Percentiles rank a stretch among this genome's conserved stretches.
phyloP scores from a whole-genome alignment of 2,329 filamentous ascomycete genomes.

The Colletotrichum sp. region DNA sequence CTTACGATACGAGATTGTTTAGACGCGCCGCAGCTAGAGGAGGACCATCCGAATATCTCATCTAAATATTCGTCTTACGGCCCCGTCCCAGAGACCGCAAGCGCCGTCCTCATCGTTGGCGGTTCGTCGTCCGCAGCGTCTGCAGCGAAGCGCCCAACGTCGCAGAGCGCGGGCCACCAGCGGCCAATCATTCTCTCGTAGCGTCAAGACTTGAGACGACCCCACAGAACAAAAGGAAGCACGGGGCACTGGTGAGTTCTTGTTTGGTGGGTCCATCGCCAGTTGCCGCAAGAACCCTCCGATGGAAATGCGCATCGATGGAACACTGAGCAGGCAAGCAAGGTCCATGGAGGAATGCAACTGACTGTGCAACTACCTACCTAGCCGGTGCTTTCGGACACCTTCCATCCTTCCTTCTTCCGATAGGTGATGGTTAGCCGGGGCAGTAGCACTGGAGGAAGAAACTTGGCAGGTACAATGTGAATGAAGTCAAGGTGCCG shows the following conservation, averaged over 20 bases:
- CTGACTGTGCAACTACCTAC: no score
- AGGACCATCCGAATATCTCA: background rate
- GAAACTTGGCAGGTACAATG: background rate
- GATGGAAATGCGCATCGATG: background rate
- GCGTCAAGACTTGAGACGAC: constrained; percentile 18
- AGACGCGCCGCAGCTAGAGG: background rate
- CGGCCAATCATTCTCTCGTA: constrained; percentile 12
- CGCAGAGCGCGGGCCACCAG: constrained; percentile 1
- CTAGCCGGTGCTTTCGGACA: no score
- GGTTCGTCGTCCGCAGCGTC: background rate
- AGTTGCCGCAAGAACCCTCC: background rate
- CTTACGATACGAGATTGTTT: background rate
- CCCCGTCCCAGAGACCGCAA: background rate
- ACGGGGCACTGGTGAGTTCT: constrained; percentile 16
- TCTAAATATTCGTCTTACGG: background rate
- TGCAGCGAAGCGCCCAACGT: constrained; percentile 17
- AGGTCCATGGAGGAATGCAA: background rate
- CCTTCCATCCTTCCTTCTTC: background rate
- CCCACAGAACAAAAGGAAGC: background rate
- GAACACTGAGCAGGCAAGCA: background rate
- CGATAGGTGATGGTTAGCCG: background rate
- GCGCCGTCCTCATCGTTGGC: background rate
- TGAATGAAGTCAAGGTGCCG: background rate
- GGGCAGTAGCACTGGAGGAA: background rate
- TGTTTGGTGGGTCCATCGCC: constrained; percentile 13